Base-by-base conservation (phyloP, 495 filamentous ascomycete species). In the Xylaria curta region DNA sequence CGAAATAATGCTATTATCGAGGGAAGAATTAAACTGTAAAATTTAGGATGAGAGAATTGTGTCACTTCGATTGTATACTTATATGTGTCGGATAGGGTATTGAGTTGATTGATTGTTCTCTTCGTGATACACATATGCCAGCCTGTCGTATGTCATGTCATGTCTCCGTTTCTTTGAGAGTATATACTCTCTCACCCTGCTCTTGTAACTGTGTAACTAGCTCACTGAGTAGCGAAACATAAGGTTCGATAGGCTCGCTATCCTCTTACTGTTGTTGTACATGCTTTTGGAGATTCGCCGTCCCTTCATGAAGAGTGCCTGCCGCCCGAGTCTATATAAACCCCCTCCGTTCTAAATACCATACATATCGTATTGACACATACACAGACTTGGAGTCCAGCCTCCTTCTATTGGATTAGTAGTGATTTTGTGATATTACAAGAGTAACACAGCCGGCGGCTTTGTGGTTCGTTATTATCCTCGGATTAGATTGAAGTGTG, bases 271-370 rank as follows among this genome's bases (percentile, higher is more conserved):
- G 40, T 64, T 64, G 61, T 64, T 64, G 26, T 64, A 64, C 61
- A 47, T 49, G 38, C 13, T 31, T 19, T 47, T 64, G 61, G 61
- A 64, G 61, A 64, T 64, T 64, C 5, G n/a, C 19, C 13, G 42
- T 15, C 42, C 42, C 24, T 64, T 15, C 17, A n/a, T 15, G 24
- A 42, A 38, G 58, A 38, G 8, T 33, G 58, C 31, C 31, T n/a
- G 31, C 21, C 33, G 58, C 21, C 21, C 38, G 10, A 44, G 60
- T 62, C 60, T 62, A 62, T 62, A 62, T 24, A 44, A 38, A 38
- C 19, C 38, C 59, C 19, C 4, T 9, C 40, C 42, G 5, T 46
- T 64, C 42, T 64, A 64, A 64, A 49, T 19, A 44, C 33, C 42
- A 13, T 47, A 64, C 28, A 64, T 21, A 33, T 42, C 42, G 26